Evolutionary conservation across 441 rosid species (phyloP).

Genomic region (Theobroma grandiflorum): DNA sequence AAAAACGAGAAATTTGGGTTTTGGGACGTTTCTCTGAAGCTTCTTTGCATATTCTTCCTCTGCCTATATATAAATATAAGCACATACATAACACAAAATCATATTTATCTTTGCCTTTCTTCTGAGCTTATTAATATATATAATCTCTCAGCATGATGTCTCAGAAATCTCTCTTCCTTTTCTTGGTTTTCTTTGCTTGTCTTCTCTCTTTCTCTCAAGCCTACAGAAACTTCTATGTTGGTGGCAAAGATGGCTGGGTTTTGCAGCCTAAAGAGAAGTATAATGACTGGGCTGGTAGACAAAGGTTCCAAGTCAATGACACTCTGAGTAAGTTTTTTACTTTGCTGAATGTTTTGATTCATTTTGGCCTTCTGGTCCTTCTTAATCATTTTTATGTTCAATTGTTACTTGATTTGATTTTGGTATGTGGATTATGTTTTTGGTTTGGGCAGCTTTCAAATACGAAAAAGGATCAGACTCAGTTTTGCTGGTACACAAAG

Average conservation of each 20-base stretch:
- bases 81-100: background rate
- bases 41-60: background rate
- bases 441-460: constrained; percentile 54
- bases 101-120: background rate
- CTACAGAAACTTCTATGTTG: constrained; percentile 48
- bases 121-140: background rate
- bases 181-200: constrained; percentile 23
- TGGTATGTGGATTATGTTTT: background rate
- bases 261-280: constrained; percentile 56
- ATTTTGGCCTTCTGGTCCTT: background rate
- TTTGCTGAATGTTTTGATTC: background rate
- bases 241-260: constrained; percentile 79
- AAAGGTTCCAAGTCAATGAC: constrained; percentile 68
- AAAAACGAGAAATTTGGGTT: background rate
- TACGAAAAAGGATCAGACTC: constrained; percentile 71
- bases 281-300: constrained; percentile 60
- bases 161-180: constrained; percentile 11
- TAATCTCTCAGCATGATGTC: constrained; percentile 33
- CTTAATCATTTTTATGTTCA: background rate
- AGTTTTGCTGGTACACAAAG: constrained; percentile 65
- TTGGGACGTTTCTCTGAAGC: background rate
- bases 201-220: constrained; percentile 31
- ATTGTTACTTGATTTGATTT: background rate
- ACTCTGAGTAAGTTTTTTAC: constrained; percentile 52
- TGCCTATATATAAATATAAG: background rate